Evolutionary conservation across 768 basidiomycete genomes (phyloP).

Genomic region (Tricholoma matsutake): DNA sequence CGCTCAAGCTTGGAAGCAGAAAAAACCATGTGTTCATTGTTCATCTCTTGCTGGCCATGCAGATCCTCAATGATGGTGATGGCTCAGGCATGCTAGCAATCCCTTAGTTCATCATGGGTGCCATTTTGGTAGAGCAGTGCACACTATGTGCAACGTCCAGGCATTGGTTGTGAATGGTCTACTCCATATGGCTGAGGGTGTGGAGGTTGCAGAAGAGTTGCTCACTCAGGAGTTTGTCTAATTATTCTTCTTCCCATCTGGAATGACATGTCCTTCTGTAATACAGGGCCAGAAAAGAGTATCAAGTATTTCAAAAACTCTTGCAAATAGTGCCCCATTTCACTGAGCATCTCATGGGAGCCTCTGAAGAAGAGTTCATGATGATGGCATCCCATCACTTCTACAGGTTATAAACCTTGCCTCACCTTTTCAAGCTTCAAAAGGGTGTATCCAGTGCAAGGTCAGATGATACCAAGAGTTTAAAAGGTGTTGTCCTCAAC

Average conservation of each 20-base stretch:
- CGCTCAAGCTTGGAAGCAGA: not conserved
- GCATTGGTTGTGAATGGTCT: slow-evolving; percentile 14
- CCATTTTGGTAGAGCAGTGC: slow-evolving; percentile 15
- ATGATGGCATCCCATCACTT: not conserved
- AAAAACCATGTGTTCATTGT: not conserved
- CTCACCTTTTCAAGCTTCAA: slow-evolving; percentile 13
- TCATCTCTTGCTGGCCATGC: not conserved
- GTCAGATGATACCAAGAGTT: slow-evolving; percentile 15
- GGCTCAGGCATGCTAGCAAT: slow-evolving; percentile 4
- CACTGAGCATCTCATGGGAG: not conserved
- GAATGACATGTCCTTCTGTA: not conserved
- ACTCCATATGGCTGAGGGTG: not conserved
- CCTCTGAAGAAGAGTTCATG: not conserved
- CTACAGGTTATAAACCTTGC: not conserved
- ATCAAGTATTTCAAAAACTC: not conserved
- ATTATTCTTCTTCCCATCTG: not conserved
- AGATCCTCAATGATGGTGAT: not conserved
- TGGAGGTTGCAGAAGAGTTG: not conserved
- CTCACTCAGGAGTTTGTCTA: not conserved
- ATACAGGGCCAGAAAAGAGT: not conserved
- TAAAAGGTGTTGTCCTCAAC: slow-evolving; percentile 19
- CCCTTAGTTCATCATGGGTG: slow-evolving; percentile 17
- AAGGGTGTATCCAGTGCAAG: slow-evolving; percentile 20
- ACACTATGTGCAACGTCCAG: slow-evolving; percentile 15
- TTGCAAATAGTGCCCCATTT: not conserved